Evolutionary conservation across 2,329 filamentous ascomycete genomes (phyloP).

Genomic region (Lachnellula subtilissima): DNA sequence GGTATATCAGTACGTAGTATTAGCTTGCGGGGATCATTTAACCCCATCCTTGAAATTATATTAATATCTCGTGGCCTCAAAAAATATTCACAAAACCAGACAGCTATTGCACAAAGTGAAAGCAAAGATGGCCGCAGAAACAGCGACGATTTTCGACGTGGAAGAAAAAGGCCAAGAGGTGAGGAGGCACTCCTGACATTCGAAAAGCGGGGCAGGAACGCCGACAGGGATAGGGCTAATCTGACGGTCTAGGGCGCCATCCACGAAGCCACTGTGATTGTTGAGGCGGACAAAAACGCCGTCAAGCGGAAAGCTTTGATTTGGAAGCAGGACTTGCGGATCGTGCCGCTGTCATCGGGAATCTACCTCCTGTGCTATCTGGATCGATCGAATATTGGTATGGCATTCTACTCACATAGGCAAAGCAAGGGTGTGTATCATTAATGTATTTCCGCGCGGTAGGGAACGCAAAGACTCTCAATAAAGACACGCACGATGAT

Average conservation of each 20-base stretch:
- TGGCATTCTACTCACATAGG: background rate
- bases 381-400: constrained; percentile 63
- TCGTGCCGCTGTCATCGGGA: constrained; percentile 56
- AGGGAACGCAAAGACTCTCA: constrained; percentile 61
- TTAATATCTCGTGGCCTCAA: background rate
- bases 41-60: background rate
- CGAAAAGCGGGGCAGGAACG: background rate
- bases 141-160: background rate
- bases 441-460: background rate
- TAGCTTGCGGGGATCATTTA: background rate
- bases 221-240: background rate
- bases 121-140: background rate
- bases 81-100: background rate
- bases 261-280: background rate
- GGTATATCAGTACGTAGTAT: background rate
- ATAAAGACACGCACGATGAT: constrained; percentile 54
- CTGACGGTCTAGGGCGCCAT: background rate
- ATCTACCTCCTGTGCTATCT: constrained; percentile 67
- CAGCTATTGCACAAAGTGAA: background rate
- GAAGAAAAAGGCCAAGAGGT: background rate
- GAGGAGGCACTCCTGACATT: background rate
- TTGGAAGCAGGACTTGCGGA: constrained; percentile 57
- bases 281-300: background rate
- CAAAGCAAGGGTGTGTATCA: background rate
- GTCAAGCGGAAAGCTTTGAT: constrained; percentile 38